Evolutionary conservation across 2,329 filamentous ascomycete genomes (phyloP), one percentile per base, ranked within the genome.

Genomic region (Cyphellophora europaea): DNA sequence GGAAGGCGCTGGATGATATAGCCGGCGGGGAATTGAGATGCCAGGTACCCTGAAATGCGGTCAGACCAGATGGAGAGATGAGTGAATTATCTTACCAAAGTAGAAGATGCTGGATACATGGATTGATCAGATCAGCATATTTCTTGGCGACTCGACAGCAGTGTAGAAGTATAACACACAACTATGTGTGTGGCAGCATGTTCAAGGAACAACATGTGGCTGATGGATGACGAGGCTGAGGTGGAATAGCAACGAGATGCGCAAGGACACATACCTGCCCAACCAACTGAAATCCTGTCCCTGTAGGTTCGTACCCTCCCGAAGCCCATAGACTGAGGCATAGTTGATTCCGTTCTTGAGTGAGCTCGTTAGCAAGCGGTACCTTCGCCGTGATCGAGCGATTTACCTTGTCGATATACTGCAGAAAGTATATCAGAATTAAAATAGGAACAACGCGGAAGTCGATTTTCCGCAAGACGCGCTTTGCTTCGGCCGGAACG

Each of bases 11-110:
- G 78, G 8, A 82, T 62, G 17, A 82, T 63, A 8, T 72, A 67
- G 49, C 69, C 78, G 2, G 77, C 80, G 1, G 77, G 77, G 53
- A 77, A 81, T 51, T 82, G 77, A 69, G 68, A 79, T 2, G 66
- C 71, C 11, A 67, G 51, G 41, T 66, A 67, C 1, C 63, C 63
- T n/a, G n/a, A n/a, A n/a, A n/a, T n/a, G n/a, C n/a, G n/a, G n/a
- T n/a, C n/a, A n/a, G n/a, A n/a, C n/a, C n/a, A n/a, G n/a, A n/a
- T n/a, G n/a, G n/a, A n/a, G n/a, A n/a, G n/a, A n/a, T n/a, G n/a
- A n/a, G n/a, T n/a, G n/a, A n/a, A n/a, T n/a, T n/a, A n/a, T n/a
- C n/a, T n/a, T n/a, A n/a, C n/a, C n/a, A n/a, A n/a, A n/a, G n/a
- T n/a, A n/a, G n/a, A n/a, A n/a, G n/a, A n/a, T n/a, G n/a, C n/a